phyloP scores from a whole-genome alignment of 352 stramenopile genomes.

The Globisporangium camurandrum region DNA sequence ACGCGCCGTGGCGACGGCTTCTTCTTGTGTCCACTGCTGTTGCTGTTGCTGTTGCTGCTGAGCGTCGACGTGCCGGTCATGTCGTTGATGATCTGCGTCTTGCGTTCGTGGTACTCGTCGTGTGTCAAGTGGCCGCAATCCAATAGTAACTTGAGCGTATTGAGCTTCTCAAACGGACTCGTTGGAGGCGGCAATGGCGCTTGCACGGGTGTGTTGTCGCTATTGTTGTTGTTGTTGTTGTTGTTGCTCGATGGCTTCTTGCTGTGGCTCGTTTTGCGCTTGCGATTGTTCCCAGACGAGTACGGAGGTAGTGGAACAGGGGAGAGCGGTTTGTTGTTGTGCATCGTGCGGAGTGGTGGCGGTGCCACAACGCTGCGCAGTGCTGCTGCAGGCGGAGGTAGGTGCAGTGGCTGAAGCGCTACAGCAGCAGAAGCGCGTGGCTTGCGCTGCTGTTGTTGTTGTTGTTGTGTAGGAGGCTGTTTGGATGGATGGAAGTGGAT shows the following conservation, averaged over 20 bases:
- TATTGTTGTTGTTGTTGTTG: slow-evolving; percentile 12
- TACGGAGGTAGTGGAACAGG: neutral
- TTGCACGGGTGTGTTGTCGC: no score
- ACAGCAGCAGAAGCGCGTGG: neutral
- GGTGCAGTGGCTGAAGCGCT: no score
- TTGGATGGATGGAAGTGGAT: no score
- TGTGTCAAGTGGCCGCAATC: slow-evolving; percentile 70
- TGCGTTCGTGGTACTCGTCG: slow-evolving; percentile 77
- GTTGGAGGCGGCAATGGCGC: no score
- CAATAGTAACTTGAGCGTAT: slow-evolving; percentile 75
- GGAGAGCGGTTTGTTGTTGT: neutral
- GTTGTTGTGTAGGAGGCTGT: no score
- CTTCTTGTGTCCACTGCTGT: no score
- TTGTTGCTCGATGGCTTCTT: slow-evolving; percentile 8
- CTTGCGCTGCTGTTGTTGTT: slow-evolving; percentile 1
- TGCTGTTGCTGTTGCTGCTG: no score
- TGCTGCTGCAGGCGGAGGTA: no score
- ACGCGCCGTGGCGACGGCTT: slow-evolving; percentile 27
- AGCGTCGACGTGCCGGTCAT: slow-evolving; percentile 76
- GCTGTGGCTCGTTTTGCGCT: slow-evolving; percentile 13
- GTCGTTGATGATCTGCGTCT: slow-evolving; percentile 85
- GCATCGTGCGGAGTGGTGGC: no score
- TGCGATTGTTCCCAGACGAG: slow-evolving; percentile 4
- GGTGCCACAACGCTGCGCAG: neutral
- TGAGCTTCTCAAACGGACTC: slow-evolving; percentile 80